phyloP scores from a whole-genome alignment of 257 asterid species.

The Penstemon newberryi region DNA sequence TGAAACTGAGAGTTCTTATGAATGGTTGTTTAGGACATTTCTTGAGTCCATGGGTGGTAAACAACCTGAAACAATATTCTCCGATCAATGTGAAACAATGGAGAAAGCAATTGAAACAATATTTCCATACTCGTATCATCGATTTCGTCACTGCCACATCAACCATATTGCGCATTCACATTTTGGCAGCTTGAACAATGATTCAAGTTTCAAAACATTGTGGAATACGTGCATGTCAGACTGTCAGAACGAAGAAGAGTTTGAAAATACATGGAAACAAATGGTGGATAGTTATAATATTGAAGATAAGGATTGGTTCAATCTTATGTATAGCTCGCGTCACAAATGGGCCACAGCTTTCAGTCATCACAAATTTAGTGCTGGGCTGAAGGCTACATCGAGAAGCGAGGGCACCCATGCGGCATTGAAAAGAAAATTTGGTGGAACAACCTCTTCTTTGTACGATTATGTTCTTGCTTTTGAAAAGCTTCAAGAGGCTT shows the following conservation, averaged over 20 bases:
- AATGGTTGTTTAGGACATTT: too few species aligned
- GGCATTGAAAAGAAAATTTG: background rate
- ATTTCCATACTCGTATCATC: too few species aligned
- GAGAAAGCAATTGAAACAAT: too few species aligned
- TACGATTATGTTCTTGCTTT: slow-evolving; percentile 3
- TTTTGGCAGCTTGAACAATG: background rate
- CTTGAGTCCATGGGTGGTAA: too few species aligned
- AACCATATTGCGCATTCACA: slow-evolving; percentile 10
- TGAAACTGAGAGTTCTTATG: too few species aligned
- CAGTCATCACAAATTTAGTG: background rate
- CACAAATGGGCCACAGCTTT: slow-evolving; percentile 1
- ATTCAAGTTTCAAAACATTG: background rate
- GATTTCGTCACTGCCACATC: background rate
- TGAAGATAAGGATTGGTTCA: background rate
- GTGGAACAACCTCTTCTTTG: background rate
- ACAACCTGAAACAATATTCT: too few species aligned
- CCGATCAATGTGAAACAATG: too few species aligned
- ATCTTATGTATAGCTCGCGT: background rate
- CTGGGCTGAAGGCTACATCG: slow-evolving; percentile 7
- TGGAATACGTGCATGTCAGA: background rate
- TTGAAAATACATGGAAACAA: background rate
- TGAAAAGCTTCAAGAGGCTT: background rate
- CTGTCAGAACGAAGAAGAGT: background rate
- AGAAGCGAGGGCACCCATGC: slow-evolving; percentile 4
- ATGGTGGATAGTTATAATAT: background rate